Conservation (phyloP, 75 land plant species). For the Pinus taeda region DNA sequence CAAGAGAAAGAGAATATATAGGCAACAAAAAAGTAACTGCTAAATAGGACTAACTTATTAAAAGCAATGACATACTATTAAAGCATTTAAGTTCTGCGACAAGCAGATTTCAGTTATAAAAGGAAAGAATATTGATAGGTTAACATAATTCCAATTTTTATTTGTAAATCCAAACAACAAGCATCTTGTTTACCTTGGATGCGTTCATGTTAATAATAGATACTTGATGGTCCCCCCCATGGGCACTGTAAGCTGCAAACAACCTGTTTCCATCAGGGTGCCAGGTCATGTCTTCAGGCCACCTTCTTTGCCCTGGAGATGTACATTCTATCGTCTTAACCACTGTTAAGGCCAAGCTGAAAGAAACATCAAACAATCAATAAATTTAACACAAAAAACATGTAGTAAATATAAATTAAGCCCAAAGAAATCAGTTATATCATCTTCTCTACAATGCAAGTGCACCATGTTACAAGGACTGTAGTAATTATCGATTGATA, state of each 20-base stretch:
- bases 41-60: background rate
- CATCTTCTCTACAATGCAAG: too few relatives aligned
- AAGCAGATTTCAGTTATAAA: background rate
- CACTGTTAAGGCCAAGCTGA: slow-evolving; percentile 3
- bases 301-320: slow-evolving; percentile 22
- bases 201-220: slow-evolving; percentile 11
- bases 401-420: background rate
- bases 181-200: background rate
- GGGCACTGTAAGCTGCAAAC: slow-evolving; percentile 23
- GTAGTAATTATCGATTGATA: too few relatives aligned
- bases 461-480: too few relatives aligned
- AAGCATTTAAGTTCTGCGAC: background rate
- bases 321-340: slow-evolving; percentile 9
- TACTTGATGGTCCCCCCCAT: slow-evolving; percentile 23
- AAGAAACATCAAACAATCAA: background rate
- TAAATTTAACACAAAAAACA: background rate
- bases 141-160: background rate
- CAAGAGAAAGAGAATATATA: background rate
- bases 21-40: background rate
- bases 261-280: slow-evolving; percentile 20
- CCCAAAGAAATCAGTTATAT: background rate
- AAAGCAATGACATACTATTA: background rate
- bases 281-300: slow-evolving; percentile 28
- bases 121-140: background rate
- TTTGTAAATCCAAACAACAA: background rate